Conservation (phyloP, 148 eudicot genomes). For the Amaranthus cruentus region DNA sequence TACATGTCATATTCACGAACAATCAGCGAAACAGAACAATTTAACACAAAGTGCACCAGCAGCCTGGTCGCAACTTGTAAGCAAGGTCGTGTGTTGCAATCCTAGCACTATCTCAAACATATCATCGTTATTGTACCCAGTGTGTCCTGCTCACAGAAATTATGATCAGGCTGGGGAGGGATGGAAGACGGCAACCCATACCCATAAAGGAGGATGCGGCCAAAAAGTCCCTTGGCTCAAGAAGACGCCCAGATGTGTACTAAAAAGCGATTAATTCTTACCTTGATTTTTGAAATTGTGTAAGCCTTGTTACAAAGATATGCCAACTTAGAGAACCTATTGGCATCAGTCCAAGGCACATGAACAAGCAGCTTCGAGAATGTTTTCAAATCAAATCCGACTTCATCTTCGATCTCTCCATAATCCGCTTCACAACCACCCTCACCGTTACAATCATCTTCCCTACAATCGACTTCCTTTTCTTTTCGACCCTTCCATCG, state of each 20-base stretch:
- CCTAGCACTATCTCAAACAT: too few relatives aligned
- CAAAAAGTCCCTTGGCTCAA: too few relatives aligned
- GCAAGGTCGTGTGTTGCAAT: too few relatives aligned
- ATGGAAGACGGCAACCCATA: too few relatives aligned
- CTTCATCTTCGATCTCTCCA: slow-evolving; percentile 34
- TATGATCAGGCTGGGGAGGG: too few relatives aligned
- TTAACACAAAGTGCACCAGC: too few relatives aligned
- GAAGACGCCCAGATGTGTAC: too few relatives aligned
- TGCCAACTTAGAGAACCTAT: slow-evolving; percentile 55
- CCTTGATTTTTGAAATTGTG: slow-evolving; percentile 57
- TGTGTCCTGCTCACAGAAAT: too few relatives aligned
- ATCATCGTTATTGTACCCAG: too few relatives aligned
- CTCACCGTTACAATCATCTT: slow-evolving; percentile 30
- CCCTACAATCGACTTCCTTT: slow-evolving; percentile 12
- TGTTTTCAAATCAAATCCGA: slow-evolving; percentile 28
- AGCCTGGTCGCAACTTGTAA: too few relatives aligned
- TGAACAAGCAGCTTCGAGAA: slow-evolving; percentile 46
- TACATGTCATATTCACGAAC: slow-evolving; percentile 16
- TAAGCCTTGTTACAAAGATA: slow-evolving; percentile 72
- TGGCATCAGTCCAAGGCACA: slow-evolving; percentile 61
- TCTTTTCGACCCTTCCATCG: slow-evolving; percentile 41
- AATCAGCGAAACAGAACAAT: too few relatives aligned
- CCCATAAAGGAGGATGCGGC: too few relatives aligned
- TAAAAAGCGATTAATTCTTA: not conserved
- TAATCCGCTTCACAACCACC: slow-evolving; percentile 52